A percentile compares a stretch with the other conserved stretches of the same genome.
Conservation (phyloP, 164 flowering plant species). For the Berberis vulgaris region DNA sequence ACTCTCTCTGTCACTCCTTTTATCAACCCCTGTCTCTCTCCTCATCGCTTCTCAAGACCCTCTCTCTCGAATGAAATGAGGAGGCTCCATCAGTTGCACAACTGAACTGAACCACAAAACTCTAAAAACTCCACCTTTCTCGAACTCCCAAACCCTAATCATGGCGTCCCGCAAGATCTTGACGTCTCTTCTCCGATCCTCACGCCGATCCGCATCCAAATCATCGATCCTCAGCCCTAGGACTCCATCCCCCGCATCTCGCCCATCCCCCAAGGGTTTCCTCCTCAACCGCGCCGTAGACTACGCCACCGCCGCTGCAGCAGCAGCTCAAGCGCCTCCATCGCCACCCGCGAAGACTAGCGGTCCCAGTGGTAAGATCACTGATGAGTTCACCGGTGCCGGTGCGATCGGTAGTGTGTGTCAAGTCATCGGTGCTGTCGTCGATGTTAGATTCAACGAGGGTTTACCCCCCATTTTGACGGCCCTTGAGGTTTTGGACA, state of each 20-base stretch:
- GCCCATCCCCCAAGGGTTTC: conserved; percentile 18
- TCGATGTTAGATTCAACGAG: conserved; percentile 29
- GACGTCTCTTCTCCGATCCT: conserved; percentile 24
- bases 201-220: conserved; percentile 18
- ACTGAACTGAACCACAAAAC: not conserved
- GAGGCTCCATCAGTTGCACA: not conserved
- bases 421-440: conserved; percentile 40
- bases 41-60: not conserved
- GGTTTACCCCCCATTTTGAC: conserved; percentile 30
- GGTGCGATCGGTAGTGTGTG: conserved; percentile 29
- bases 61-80: not conserved
- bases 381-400: conserved; percentile 38
- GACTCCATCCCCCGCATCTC: conserved; percentile 13
- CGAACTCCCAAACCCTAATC: conserved; percentile 12
- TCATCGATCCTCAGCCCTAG: conserved; percentile 15
- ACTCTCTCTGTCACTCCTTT: not conserved
- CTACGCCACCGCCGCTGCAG: conserved; percentile 29
- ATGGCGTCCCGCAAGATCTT: conserved; percentile 31
- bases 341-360: not conserved
- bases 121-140: too few relatives aligned
- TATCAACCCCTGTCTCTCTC: conserved; percentile 20
- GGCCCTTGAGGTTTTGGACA: conserved; percentile 28
- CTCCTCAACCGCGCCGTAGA: conserved; percentile 20
- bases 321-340: conserved; percentile 34
- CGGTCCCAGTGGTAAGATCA: conserved; percentile 27